These are phyloP conservation scores for Ustilago tritici DNA, from an alignment of 1,284 basidiomycete genomes.

Conservation along the genomic window DNA sequence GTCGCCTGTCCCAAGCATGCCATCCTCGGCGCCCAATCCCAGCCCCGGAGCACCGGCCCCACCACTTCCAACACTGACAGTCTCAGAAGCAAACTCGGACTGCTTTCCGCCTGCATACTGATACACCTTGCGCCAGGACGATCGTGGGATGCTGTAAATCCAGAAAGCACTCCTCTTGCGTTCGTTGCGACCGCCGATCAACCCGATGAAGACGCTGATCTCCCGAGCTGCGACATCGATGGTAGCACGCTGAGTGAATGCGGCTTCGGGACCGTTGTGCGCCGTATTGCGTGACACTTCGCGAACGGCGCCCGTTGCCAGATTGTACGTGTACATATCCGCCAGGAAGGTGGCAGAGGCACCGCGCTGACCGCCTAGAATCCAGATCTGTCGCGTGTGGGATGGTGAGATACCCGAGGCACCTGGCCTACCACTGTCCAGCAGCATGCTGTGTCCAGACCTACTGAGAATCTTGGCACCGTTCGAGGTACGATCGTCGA, in stretches of 20 bases:
- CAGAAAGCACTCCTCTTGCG: slow-evolving; percentile 57
- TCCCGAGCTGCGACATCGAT: slow-evolving; percentile 59
- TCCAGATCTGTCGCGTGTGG: slow-evolving; percentile 62
- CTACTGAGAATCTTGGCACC: slow-evolving; percentile 48
- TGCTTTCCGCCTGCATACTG: slow-evolving; percentile 46
- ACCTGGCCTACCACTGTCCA: slow-evolving; percentile 57
- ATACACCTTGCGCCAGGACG: slow-evolving; percentile 57
- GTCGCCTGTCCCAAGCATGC: slow-evolving; percentile 9
- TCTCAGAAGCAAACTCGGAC: slow-evolving; percentile 44
- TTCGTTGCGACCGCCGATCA: slow-evolving; percentile 55
- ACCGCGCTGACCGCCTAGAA: slow-evolving; percentile 67
- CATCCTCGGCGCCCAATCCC: slow-evolving; percentile 22
- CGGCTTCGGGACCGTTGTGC: slow-evolving; percentile 62
- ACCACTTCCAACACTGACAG: slow-evolving; percentile 8
- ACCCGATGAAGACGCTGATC: slow-evolving; percentile 67
- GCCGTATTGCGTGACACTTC: slow-evolving; percentile 52
- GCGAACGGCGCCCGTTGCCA: slow-evolving; percentile 54
- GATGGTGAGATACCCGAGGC: slow-evolving; percentile 44
- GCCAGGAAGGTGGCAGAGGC: slow-evolving; percentile 62
- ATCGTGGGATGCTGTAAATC: slow-evolving; percentile 59
- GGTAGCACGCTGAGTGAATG: slow-evolving; percentile 68
- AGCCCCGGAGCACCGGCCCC: slow-evolving; percentile 3
- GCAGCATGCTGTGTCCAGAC: slow-evolving; percentile 69
- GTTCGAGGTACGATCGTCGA: slow-evolving; percentile 61
- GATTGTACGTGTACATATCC: slow-evolving; percentile 67